A percentile compares a stretch with the other conserved stretches of the same genome.
Conservation (phyloP, 2,329 filamentous ascomycete genomes). For the Stagonosporopsis tanaceti region DNA sequence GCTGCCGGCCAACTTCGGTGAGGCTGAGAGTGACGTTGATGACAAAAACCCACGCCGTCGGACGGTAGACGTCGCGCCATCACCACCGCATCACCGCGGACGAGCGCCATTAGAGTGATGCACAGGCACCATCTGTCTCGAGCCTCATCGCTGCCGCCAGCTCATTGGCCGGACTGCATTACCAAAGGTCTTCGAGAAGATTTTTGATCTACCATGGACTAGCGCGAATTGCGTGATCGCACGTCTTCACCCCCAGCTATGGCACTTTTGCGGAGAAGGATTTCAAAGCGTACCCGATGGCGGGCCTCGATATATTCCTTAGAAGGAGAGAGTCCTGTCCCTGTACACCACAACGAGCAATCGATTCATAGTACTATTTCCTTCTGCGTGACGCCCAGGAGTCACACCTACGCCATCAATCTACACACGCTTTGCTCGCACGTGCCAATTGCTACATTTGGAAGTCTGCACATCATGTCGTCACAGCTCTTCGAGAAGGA, state of each 20-base stretch:
- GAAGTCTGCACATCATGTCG: slow-evolving; percentile 33
- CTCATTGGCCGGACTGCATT: slow-evolving; percentile 32
- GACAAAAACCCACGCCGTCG: slow-evolving; percentile 18
- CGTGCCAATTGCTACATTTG: slow-evolving; percentile 25
- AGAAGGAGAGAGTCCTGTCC: slow-evolving; percentile 24
- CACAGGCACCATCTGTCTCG: slow-evolving; percentile 11
- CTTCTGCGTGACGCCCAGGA: slow-evolving; percentile 26
- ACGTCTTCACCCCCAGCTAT: slow-evolving; percentile 40
- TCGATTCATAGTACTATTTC: slow-evolving; percentile 33
- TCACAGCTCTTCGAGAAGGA: slow-evolving; percentile 38
- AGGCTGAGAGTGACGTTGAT: slow-evolving; percentile 20
- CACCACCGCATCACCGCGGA: slow-evolving; percentile 16
- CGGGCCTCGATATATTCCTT: slow-evolving; percentile 42
- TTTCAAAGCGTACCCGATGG: slow-evolving; percentile 43
- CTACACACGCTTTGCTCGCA: slow-evolving; percentile 28
- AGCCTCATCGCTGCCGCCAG: slow-evolving; percentile 19
- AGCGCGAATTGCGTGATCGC: slow-evolving; percentile 47
- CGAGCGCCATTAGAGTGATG: slow-evolving; percentile 17
- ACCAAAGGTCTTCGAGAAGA: slow-evolving; percentile 32
- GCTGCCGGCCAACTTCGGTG: slow-evolving; percentile 16
- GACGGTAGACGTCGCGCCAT: slow-evolving; percentile 18
- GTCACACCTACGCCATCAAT: slow-evolving; percentile 19
- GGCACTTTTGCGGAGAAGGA: slow-evolving; percentile 38
- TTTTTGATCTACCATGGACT: slow-evolving; percentile 35
- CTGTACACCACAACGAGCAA: slow-evolving; percentile 29